Evolutionary conservation across 192 early-diverging fungal species (phyloP).

Genomic region (Backusella liffmaniae): DNA sequence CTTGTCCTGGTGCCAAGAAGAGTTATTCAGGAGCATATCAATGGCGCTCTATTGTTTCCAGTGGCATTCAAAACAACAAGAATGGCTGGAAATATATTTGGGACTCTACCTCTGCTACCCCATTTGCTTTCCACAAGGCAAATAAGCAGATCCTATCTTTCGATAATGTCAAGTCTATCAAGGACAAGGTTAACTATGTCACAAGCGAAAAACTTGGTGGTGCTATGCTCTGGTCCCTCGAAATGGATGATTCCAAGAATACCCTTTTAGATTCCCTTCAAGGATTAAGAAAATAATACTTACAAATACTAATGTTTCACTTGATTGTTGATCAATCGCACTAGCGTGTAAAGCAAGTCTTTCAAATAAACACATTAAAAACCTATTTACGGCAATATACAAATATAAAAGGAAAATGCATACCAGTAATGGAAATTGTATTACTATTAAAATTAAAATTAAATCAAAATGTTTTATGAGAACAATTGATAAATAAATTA

Average conservation of each 20-base stretch:
- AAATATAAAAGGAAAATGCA: background rate
- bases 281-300: background rate
- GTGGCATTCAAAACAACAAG: background rate
- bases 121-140: constrained; percentile 62
- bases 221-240: constrained; percentile 60
- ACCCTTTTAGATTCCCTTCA: constrained; percentile 1
- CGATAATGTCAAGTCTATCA: constrained; percentile 58
- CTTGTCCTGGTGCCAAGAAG: constrained; percentile 21
- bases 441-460: background rate
- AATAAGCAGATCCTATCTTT: constrained; percentile 66
- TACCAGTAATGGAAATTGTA: background rate
- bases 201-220: constrained; percentile 52
- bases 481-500: constrained; percentile 1
- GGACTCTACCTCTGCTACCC: constrained; percentile 67
- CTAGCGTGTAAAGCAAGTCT: background rate
- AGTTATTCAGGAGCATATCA: constrained; percentile 30
- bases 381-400: background rate
- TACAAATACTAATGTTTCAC: background rate
- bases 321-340: background rate
- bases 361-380: constrained; percentile 1
- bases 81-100: constrained; percentile 60
- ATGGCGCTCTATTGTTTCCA: constrained; percentile 24
- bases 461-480: background rate
- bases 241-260: constrained; percentile 24
- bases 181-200: constrained; percentile 57